Evolutionary conservation across 108 stramenopile genomes (phyloP).

Genomic region (Cyclotella choctawhatcheeana): DNA sequence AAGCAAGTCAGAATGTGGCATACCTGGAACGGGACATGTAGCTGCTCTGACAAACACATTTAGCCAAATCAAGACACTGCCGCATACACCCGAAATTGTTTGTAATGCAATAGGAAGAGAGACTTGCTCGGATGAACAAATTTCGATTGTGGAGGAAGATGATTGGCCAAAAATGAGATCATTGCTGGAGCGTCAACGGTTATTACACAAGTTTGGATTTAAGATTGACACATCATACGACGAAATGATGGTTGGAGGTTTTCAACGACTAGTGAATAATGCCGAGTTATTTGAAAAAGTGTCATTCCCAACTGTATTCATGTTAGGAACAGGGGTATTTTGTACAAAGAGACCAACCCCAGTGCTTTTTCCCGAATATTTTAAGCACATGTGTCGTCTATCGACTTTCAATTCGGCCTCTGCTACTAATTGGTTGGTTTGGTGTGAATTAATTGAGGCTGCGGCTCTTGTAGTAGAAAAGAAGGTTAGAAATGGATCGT

Average conservation of each 20-base stretch:
- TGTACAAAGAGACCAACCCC: neutral
- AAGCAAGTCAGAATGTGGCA: neutral
- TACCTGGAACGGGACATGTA: neutral
- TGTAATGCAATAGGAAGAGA: neutral
- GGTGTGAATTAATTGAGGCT: constrained; percentile 4
- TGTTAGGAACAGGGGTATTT: neutral
- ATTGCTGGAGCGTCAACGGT: neutral
- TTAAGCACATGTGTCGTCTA: neutral
- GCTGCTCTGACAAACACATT: neutral
- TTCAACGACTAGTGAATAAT: constrained; percentile 2
- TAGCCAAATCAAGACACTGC: neutral
- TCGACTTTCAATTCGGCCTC: neutral
- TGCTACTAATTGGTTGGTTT: neutral
- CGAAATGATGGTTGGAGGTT: neutral
- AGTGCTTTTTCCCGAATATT: neutral
- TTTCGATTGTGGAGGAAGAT: neutral
- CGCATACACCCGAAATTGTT: neutral
- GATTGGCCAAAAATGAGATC: constrained; percentile 6
- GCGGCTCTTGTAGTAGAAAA: neutral
- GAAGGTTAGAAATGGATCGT: constrained; percentile 3
- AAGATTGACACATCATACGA: neutral
- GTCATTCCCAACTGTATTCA: neutral
- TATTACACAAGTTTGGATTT: neutral
- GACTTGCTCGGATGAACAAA: neutral
- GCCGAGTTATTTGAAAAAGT: neutral